Evolutionary conservation across 2,329 filamentous ascomycete genomes (phyloP), one percentile per base, ranked within the genome.

Genomic region (Botrytis cinerea): DNA sequence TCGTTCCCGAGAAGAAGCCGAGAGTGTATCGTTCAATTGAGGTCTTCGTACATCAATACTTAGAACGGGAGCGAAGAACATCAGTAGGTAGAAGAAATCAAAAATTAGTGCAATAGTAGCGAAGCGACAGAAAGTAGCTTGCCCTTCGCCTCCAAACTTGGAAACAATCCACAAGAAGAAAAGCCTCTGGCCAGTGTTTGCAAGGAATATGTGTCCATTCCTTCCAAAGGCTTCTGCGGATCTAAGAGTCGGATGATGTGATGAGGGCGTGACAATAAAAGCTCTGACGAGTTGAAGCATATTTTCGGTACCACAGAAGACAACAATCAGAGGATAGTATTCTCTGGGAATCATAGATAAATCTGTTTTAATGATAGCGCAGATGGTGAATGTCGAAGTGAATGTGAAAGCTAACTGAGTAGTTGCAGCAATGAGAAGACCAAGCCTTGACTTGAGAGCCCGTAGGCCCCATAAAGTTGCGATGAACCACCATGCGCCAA

Each of bases 281-380:
- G 91, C 90, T 79, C 94, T 94, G 81, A 95, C 93, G 51, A 95
- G 84, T 28, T 92, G 87, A 78, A 94, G 92, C 75, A 93, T 92
- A 78, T 95, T 94, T 78, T 94, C 92, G 46, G 95, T 83, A 68
- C 93, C 93, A 83, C 94, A 72, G 1, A 90, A 88, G 57, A 94
- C 85, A 14, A 95, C 88, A n/a, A 93, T 91, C 16, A 93, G 86
- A 0, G 93, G 93, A 79, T 94, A 95, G 51, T 89, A 89, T 70
- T 91, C 91, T 74, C 90, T 87, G 4, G 93, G 93, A 68, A 95
- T 91, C 76, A 89, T 89, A 16, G 91, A 92, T 25, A 95, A 83
- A 78, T 95, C 91, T 78, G 95, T 88, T 75, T 91, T 91, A 75
- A 94, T 86, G 63, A 94, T 86, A 48, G 92, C 92, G 79, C 93